phyloP scores from a whole-genome alignment of 73 alveolate species.

The Paramecium sonneborni region DNA sequence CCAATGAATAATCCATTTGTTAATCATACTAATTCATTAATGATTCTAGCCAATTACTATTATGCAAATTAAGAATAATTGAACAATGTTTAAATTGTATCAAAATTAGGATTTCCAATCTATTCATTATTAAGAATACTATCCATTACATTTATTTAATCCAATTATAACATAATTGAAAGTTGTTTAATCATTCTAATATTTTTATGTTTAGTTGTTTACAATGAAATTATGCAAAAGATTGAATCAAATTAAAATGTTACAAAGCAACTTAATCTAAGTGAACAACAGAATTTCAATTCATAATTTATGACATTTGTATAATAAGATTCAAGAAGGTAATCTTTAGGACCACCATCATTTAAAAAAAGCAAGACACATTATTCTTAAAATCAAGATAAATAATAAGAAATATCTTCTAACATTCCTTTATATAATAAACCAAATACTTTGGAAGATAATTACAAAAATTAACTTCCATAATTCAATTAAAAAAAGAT shows the following conservation, averaged over 20 bases:
- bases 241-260: not conserved
- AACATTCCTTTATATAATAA: not conserved
- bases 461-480: not conserved
- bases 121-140: not conserved
- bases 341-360: not conserved
- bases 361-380: conserved; percentile 21
- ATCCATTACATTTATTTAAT: not conserved
- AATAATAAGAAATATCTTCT: not conserved
- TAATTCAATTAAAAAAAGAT: not conserved
- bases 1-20: conserved; percentile 12
- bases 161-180: not conserved
- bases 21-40: not conserved
- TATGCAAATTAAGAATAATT: not conserved
- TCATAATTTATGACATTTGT: not conserved
- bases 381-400: not conserved
- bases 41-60: not conserved
- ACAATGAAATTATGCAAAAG: not conserved
- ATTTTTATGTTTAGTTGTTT: not conserved
- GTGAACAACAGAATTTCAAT: not conserved
- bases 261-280: not conserved
- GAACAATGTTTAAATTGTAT: not conserved
- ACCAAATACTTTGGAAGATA: not conserved
- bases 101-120: not conserved
- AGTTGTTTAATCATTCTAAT: not conserved
- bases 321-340: not conserved